Conservation (phyloP, 345 rosid species). For the Aurinia saxatilis region DNA sequence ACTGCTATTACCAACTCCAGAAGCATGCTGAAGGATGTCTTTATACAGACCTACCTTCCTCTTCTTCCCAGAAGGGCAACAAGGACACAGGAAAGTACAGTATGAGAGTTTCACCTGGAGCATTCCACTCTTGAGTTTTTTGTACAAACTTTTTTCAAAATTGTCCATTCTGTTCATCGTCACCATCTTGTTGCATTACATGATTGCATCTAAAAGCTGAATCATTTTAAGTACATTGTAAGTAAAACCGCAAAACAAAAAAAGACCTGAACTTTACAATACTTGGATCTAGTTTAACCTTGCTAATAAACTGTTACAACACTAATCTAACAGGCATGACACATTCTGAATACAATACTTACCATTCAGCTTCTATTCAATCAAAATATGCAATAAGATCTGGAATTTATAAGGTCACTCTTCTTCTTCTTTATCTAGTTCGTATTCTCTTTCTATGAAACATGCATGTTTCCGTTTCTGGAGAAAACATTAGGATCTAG, state of each 20-base stretch:
- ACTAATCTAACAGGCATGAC: background rate
- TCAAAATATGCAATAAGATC: background rate
- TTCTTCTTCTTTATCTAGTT: background rate
- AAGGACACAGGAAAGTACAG: constrained; percentile 65
- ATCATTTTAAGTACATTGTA: constrained; percentile 1
- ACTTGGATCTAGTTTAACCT: background rate
- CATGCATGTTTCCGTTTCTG: constrained; percentile 3
- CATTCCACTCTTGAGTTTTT: constrained; percentile 69
- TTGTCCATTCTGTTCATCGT: constrained; percentile 29
- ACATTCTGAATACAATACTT: background rate
- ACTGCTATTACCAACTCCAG: constrained; percentile 78
- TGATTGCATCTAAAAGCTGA: background rate
- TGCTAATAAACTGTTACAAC: background rate
- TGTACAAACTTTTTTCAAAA: constrained; percentile 45
- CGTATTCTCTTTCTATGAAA: background rate
- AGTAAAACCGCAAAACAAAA: background rate
- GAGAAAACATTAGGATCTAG: background rate
- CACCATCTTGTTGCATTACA: background rate
- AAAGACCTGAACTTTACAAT: background rate
- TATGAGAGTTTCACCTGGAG: constrained; percentile 46
- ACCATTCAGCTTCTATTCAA: background rate
- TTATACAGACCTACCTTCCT: constrained; percentile 51
- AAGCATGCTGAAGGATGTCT: constrained; percentile 93
- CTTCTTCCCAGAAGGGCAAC: constrained; percentile 64
- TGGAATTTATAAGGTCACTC: too few relatives aligned